phyloP scores from a whole-genome alignment of 1,284 basidiomycete genomes.

The Mycosarcoma mackinlayi region DNA sequence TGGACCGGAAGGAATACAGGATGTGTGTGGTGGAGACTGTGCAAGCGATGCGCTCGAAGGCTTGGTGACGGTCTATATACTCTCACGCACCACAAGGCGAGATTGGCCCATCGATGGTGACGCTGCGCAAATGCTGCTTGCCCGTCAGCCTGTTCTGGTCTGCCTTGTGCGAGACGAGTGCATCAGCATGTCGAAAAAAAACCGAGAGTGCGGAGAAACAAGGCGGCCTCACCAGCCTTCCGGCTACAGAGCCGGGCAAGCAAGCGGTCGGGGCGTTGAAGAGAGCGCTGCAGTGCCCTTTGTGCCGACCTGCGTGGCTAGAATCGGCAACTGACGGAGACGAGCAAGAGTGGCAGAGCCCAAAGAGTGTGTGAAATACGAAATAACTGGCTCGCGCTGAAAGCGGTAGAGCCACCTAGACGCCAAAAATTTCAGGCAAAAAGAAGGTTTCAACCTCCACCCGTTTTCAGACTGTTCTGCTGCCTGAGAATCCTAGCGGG shows the following conservation, averaged over 20 bases:
- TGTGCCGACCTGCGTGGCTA: slow-evolving; percentile 9
- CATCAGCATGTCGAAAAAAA: slow-evolving; percentile 2
- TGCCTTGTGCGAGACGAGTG: slow-evolving; percentile 1
- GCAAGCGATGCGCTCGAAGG: not conserved
- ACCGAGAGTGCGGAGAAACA: slow-evolving; percentile 12
- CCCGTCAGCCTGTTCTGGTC: too few relatives aligned
- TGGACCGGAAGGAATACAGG: not conserved
- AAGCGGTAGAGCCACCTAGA: slow-evolving; percentile 24
- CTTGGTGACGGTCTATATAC: slow-evolving; percentile 22
- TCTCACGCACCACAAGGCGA: slow-evolving; percentile 8
- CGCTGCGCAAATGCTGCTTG: slow-evolving; percentile 3
- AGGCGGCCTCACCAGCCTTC: not conserved
- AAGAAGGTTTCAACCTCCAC: slow-evolving; percentile 17
- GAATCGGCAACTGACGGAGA: slow-evolving; percentile 15
- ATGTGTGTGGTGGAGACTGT: not conserved
- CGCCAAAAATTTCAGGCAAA: not conserved
- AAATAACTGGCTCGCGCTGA: not conserved
- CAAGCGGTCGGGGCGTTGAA: not conserved
- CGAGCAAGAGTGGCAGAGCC: too few relatives aligned
- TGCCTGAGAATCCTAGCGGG: slow-evolving; percentile 9
- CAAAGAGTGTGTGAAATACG: slow-evolving; percentile 26
- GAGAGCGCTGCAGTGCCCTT: slow-evolving; percentile 16
- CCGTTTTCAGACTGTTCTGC: slow-evolving; percentile 16
- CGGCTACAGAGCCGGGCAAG: slow-evolving; percentile 7
- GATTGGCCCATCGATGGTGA: slow-evolving; percentile 5